Conservation (phyloP, 2,329 filamentous ascomycete species). For the Trichothecium roseum region DNA sequence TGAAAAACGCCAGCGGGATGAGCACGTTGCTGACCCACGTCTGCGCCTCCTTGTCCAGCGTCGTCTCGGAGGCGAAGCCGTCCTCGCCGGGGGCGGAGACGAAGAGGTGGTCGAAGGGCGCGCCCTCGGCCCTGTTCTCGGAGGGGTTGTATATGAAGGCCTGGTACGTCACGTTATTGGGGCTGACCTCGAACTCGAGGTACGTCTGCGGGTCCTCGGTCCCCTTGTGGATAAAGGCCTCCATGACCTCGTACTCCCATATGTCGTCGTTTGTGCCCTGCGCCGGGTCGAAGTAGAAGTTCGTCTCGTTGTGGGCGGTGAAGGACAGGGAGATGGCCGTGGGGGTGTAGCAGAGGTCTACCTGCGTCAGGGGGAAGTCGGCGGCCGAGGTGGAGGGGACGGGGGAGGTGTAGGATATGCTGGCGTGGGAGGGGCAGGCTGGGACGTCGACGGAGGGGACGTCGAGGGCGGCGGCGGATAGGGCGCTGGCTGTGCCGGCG, state of each 20-base stretch:
- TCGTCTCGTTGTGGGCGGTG: constrained; percentile 32
- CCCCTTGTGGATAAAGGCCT: constrained; percentile 35
- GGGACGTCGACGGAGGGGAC: constrained; percentile 25
- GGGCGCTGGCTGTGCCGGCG: constrained; percentile 1
- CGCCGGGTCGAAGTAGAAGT: constrained; percentile 33
- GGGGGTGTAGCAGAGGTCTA: constrained; percentile 35
- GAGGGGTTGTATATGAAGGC: constrained; percentile 40
- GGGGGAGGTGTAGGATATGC: constrained; percentile 27
- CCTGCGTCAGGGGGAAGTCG: constrained; percentile 31
- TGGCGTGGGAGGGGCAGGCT: constrained; percentile 23
- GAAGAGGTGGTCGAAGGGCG: constrained; percentile 33
- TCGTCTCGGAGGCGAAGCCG: constrained; percentile 28
- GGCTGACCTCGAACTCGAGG: constrained; percentile 39
- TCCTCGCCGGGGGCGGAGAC: constrained; percentile 27
- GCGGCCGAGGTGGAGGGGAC: constrained; percentile 33
- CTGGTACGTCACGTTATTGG: constrained; percentile 40
- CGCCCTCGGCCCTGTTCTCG: constrained; percentile 28
- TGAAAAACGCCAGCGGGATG: constrained; percentile 39
- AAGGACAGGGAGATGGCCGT: constrained; percentile 29
- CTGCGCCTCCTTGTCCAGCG: constrained; percentile 21
- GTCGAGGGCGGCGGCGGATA: neutral
- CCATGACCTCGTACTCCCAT: constrained; percentile 40
- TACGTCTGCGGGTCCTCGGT: constrained; percentile 35
- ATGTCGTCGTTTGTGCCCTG: constrained; percentile 35
- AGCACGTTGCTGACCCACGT: constrained; percentile 29